Conservation (phyloP, 306 rosid species). For the Albizia julibrissin region DNA sequence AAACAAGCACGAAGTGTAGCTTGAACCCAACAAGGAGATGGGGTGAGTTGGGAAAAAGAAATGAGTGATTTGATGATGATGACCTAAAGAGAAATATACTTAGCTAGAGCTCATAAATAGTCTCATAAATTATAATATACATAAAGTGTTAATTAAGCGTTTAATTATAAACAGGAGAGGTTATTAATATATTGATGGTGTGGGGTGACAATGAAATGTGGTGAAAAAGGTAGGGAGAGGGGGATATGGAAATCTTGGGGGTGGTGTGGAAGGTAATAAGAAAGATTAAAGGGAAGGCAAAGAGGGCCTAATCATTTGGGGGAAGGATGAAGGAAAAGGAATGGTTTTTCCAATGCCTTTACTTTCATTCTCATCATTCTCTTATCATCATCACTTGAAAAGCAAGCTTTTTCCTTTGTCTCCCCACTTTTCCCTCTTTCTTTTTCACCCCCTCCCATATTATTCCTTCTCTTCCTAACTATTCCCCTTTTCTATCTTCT, state of each 20-base stretch:
- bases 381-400: conserved; percentile 65
- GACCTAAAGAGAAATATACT: too few relatives aligned
- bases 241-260: not conserved
- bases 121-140: too few relatives aligned
- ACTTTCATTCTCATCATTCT: conserved; percentile 67
- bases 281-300: conserved; percentile 38
- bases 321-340: conserved; percentile 50
- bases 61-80: not conserved
- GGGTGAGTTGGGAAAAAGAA: not conserved
- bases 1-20: too few relatives aligned
- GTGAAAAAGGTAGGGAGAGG: not conserved
- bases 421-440: conserved; percentile 32
- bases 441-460: conserved; percentile 1
- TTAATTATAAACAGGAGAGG: not conserved
- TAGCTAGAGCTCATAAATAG: too few relatives aligned
- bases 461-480: not conserved
- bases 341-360: conserved; percentile 49
- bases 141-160: too few relatives aligned
- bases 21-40: not conserved
- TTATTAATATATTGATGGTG: not conserved
- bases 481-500: too few relatives aligned
- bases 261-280: conserved; percentile 12
- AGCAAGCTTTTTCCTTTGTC: conserved; percentile 74
- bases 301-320: conserved; percentile 63
- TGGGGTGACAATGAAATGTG: not conserved